A percentile compares a stretch with the other conserved stretches of the same genome.
Conservation (phyloP, 257 asterid genomes). For the Forsythia viridissima region DNA sequence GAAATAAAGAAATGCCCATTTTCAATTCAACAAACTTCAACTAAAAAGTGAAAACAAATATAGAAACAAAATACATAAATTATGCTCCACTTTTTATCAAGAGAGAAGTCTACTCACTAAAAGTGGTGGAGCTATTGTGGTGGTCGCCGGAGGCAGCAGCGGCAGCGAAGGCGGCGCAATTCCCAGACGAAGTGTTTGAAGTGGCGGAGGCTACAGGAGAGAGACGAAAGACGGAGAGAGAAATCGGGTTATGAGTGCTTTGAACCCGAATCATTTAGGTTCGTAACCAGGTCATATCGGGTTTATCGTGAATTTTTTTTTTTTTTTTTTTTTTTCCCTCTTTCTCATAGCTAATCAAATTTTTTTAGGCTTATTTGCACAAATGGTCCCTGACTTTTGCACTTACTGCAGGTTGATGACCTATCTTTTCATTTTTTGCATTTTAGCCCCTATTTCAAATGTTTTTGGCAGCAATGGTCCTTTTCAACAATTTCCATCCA, state of each 20-base stretch:
- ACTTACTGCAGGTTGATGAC: rapidly evolving
- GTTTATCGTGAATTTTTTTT: too few species aligned
- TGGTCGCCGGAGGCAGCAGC: background rate
- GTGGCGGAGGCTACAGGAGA: conserved; percentile 4
- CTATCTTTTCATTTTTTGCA: too few species aligned
- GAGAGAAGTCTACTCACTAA: background rate
- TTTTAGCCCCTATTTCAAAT: too few species aligned
- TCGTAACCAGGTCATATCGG: background rate
- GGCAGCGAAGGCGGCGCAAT: conserved; percentile 20
- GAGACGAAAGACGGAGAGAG: background rate
- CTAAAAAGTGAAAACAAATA: background rate
- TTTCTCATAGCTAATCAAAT: too few species aligned
- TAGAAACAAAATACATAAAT: background rate
- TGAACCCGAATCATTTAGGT: conserved; percentile 16
- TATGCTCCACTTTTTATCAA: background rate
- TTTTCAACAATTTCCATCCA: too few species aligned
- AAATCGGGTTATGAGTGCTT: conserved; percentile 17
- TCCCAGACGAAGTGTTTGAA: background rate
- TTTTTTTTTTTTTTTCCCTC: too few species aligned
- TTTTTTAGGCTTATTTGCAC: too few species aligned
- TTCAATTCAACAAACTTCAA: conserved; percentile 1
- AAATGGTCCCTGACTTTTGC: too few species aligned
- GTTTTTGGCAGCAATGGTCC: too few species aligned
- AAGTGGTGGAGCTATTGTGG: background rate
- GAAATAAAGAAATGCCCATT: conserved; percentile 5